Evolutionary conservation across 2,329 filamentous ascomycete species (phyloP), one percentile per base, ranked within the genome.

Genomic region (Periconia macrospinosa): DNA sequence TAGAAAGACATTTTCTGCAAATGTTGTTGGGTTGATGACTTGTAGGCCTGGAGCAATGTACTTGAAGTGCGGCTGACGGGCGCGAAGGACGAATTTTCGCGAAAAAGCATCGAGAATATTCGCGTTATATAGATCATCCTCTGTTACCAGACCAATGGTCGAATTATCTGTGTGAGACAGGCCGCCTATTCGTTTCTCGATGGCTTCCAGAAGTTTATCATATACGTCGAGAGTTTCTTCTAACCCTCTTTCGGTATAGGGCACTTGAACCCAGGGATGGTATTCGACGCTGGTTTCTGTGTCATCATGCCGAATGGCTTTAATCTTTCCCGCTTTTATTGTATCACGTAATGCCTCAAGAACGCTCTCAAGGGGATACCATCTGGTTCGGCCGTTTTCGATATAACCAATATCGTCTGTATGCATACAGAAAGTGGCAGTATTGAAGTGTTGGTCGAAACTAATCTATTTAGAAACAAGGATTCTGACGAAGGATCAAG

Each of bases 41-140:
- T 53, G 45, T 10, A 63, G 54, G 19, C 57, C 60, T 9, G 59
- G 57, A 37, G 57, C 60, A 10, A 63, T 60, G 46, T 45, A 56
- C 35, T 40, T 40, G 49, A 63, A 63, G 18, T 45, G 49, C 37
- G 59, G 60, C 17, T 47, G 52, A n/a, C 47, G 50, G 14, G 40
- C 53, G 6, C 47, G 47, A 23, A 20, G 49, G 17, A 58, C 41
- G 35, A 59, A 61, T 20, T 58, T 48, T 27, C 49, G 52, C 18
- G 45, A 45, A n/a, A 61, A 61, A 19, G 51, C 53, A n/a, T 30
- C 41, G 2, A 46, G 46, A 27, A 54, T 50, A 10, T 52, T 10
- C 5, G 41, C 43, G 15, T 37, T 30, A 41, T 56, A 19, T 8
- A 59, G 48, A 10, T 45, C 43, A 17, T 37, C 40, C 14, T 57